phyloP scores from a whole-genome alignment of 352 stramenopile genomes.

The Phytophthora crassamura region DNA sequence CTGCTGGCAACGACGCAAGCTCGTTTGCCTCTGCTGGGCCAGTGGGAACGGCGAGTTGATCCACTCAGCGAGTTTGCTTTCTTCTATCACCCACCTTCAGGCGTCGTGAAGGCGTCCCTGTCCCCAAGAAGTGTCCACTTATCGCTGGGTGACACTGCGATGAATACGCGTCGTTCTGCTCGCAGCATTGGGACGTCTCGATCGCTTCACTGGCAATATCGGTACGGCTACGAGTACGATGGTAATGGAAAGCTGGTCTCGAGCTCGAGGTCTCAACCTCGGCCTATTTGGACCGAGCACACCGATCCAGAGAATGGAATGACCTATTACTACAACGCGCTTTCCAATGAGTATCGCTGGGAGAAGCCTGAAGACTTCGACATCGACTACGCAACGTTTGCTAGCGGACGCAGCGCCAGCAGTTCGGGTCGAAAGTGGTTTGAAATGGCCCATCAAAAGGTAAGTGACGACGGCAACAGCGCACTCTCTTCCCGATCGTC shows the following conservation, averaged over 20 bases:
- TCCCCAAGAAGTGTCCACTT: conserved; percentile 63
- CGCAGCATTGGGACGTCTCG: conserved; percentile 37
- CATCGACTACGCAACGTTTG: conserved; percentile 56
- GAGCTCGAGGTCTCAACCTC: conserved; percentile 28
- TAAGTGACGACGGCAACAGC: conserved; percentile 26
- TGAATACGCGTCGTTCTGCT: conserved; percentile 31
- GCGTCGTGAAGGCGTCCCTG: conserved; percentile 58
- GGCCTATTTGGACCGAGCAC: conserved; percentile 75
- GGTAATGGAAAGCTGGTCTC: conserved; percentile 42
- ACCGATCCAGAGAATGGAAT: conserved; percentile 51
- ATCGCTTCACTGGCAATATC: conserved; percentile 78
- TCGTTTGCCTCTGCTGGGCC: conserved; percentile 38
- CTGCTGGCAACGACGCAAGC: conserved; percentile 45
- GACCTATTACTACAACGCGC: conserved; percentile 74
- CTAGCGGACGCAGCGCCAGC: conserved; percentile 41
- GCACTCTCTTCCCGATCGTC: conserved; percentile 40
- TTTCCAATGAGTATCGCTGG: conserved; percentile 84
- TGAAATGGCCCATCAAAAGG: conserved; percentile 35
- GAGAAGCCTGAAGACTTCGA: conserved; percentile 74
- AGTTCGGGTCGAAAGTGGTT: conserved; percentile 76
- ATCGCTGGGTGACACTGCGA: conserved; percentile 29
- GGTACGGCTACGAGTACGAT: conserved; percentile 77
- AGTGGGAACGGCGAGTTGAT: conserved; percentile 77
- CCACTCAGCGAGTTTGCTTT: conserved; percentile 67
- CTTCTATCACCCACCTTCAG: conserved; percentile 66